Evolutionary conservation across 2,329 filamentous ascomycete species (phyloP), one percentile per base, ranked within the genome.

Genomic region (Ophiocordyceps sinensis): DNA sequence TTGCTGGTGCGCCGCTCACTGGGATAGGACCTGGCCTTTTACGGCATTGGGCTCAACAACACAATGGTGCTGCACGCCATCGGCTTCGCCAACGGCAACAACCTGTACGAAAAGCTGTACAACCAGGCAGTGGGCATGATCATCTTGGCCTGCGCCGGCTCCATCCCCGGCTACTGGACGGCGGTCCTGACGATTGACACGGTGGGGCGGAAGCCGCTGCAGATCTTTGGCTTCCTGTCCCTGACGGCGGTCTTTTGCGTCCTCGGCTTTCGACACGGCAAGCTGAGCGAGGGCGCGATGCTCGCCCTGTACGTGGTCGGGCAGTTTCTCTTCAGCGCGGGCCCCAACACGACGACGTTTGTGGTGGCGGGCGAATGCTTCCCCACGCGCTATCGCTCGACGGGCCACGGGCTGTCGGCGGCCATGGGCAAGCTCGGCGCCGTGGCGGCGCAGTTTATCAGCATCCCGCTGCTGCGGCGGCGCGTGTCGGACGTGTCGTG

Each of bases 121-220:
- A 83, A 84, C 56, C 79, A 77, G 42, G 81, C 84, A 9, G 70
- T 85, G 2, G 85, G 84, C 7, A 85, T 85, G 57, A 71, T 89
- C 42, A 85, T 89, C 45, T 62, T 89, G 28, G 73, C 83, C 44
- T 84, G 80, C 50, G 84, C 84, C 6, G 84, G 84, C 31, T 78
- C 82, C 13, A 75, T 89, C 5, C 84, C 84, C 0, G 85, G 85
- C 12, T 89, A 88, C 63, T 87, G 82, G 82, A 71, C 80, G 10
- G 82, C 82, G 2, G 74, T 88, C 26, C 67, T 81, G 12, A 77
- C 75, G 1, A 75, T 87, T 44, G 85, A 89, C 58, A 85, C 73
- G 1, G 50, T 88, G 14, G 85, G 85, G 10, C 80, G 85, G 44
- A 88, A 85, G 59, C 72, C 82, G 1, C 79, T 91, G 23, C 85